phyloP scores from a whole-genome alignment of 2,329 filamentous ascomycete species.

The Hymenoscyphus fraxineus region DNA sequence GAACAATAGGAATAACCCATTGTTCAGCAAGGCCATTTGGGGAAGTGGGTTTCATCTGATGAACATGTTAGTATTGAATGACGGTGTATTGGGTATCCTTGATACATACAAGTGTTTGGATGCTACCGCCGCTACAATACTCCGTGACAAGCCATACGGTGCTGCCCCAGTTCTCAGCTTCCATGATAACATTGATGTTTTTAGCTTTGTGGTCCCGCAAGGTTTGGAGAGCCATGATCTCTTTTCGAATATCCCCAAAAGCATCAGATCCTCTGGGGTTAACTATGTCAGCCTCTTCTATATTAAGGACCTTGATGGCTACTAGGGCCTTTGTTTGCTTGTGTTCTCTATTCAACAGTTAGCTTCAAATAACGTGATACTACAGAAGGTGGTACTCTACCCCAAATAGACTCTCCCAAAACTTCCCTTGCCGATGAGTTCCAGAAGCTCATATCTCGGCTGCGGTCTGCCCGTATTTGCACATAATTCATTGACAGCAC shows the following conservation, averaged over 20 bases:
- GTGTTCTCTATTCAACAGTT: constrained; percentile 27
- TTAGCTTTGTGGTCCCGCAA: constrained; percentile 70
- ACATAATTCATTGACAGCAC: constrained; percentile 58
- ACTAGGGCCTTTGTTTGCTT: constrained; percentile 49
- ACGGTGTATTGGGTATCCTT: constrained; percentile 39
- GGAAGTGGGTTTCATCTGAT: constrained; percentile 59
- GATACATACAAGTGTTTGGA: constrained; percentile 59
- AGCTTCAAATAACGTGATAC: background rate
- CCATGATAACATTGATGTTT: constrained; percentile 79
- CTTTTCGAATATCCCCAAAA: constrained; percentile 66
- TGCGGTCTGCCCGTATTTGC: constrained; percentile 55
- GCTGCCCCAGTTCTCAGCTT: constrained; percentile 71
- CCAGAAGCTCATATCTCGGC: constrained; percentile 64
- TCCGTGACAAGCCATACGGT: constrained; percentile 87
- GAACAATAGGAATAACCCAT: constrained; percentile 64
- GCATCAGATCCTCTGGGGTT: constrained; percentile 63
- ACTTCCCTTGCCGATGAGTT: constrained; percentile 71
- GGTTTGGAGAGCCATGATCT: constrained; percentile 66
- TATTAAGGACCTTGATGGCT: constrained; percentile 79
- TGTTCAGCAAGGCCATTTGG: constrained; percentile 65
- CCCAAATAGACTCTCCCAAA: constrained; percentile 72
- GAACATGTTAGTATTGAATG: constrained; percentile 5
- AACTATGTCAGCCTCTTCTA: constrained; percentile 69
- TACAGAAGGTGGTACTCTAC: constrained; percentile 21
- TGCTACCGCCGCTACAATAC: constrained; percentile 80